phyloP scores from a whole-genome alignment of 1,139 yeast genomes.

The Blastobotrys persicus region DNA sequence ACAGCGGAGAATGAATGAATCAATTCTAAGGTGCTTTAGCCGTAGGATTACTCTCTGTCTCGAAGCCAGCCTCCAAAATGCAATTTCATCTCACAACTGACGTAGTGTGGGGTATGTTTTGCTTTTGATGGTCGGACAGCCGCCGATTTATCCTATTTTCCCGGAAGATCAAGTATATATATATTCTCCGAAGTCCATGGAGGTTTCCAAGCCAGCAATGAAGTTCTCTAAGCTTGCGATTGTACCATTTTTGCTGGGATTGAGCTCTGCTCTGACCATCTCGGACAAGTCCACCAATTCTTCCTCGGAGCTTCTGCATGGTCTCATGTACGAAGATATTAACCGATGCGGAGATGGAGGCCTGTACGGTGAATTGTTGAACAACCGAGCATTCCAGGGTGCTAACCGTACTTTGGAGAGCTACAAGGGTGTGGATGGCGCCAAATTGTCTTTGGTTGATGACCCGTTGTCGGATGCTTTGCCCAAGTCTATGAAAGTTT shows the following conservation, averaged over 20 bases:
- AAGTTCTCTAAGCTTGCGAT: background rate
- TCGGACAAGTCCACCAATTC: conserved; percentile 12
- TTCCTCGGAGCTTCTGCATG: conserved; percentile 13
- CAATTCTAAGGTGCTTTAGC: no score
- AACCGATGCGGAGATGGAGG: conserved; percentile 13
- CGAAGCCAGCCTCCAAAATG: no score
- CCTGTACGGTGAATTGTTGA: conserved; percentile 11
- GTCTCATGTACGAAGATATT: conserved; percentile 15
- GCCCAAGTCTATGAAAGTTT: conserved; percentile 9
- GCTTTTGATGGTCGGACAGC: background rate
- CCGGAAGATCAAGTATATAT: background rate
- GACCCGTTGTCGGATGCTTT: conserved; percentile 8
- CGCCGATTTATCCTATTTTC: background rate
- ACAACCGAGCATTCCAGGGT: conserved; percentile 15
- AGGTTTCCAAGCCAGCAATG: background rate
- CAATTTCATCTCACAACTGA: no score
- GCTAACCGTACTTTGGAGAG: conserved; percentile 8
- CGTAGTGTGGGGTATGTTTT: background rate
- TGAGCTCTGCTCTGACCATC: conserved; percentile 2
- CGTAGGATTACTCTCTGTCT: no score
- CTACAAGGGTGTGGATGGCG: conserved; percentile 11
- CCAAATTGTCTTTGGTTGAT: conserved; percentile 4
- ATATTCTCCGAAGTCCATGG: background rate
- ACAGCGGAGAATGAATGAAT: no score
- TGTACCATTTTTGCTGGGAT: background rate